Conservation (phyloP, 1,284 basidiomycete species). For the Grifola frondosa region DNA sequence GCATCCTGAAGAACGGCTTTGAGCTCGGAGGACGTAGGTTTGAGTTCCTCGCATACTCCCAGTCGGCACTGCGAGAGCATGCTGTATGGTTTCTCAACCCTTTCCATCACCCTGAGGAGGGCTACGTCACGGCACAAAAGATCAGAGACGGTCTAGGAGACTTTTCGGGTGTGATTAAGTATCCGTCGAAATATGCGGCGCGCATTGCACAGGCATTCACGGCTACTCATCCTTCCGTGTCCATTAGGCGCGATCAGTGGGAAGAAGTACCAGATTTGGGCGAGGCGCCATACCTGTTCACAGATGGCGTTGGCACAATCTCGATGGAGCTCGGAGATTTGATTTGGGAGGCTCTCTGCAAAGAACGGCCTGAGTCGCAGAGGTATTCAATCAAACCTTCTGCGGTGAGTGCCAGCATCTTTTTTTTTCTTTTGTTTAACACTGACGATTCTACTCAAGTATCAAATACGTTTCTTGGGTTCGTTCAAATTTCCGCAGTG, state of each 20-base stretch:
- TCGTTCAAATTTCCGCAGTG: neutral
- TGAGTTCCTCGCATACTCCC: constrained; percentile 75
- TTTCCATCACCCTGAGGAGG: constrained; percentile 48
- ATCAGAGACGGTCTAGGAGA: constrained; percentile 66
- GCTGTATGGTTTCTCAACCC: constrained; percentile 73
- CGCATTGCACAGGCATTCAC: constrained; percentile 82
- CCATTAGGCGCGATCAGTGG: constrained; percentile 55
- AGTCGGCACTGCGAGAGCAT: constrained; percentile 67
- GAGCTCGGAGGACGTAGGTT: constrained; percentile 65
- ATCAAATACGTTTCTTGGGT: constrained; percentile 76
- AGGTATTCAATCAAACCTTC: constrained; percentile 46
- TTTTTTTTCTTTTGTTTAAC: constrained; percentile 1
- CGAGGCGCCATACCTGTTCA: constrained; percentile 50
- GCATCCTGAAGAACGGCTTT: constrained; percentile 61
- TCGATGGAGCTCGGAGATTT: constrained; percentile 52
- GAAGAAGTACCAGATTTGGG: constrained; percentile 55
- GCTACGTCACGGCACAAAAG: constrained; percentile 46
- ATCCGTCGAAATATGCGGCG: constrained; percentile 78
- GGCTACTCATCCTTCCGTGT: constrained; percentile 70
- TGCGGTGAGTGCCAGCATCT: constrained; percentile 45
- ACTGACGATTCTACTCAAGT: constrained; percentile 37
- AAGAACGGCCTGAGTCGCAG: constrained; percentile 34
- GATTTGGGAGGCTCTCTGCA: constrained; percentile 57
- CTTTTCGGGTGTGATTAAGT: constrained; percentile 54
- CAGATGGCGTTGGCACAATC: constrained; percentile 78